Percentiles rank a stretch among this genome's conserved stretches.
These are phyloP conservation scores for Ceratocystis eucalypticola DNA, from an alignment of 2,329 filamentous ascomycete genomes.

Conservation along the genomic window DNA sequence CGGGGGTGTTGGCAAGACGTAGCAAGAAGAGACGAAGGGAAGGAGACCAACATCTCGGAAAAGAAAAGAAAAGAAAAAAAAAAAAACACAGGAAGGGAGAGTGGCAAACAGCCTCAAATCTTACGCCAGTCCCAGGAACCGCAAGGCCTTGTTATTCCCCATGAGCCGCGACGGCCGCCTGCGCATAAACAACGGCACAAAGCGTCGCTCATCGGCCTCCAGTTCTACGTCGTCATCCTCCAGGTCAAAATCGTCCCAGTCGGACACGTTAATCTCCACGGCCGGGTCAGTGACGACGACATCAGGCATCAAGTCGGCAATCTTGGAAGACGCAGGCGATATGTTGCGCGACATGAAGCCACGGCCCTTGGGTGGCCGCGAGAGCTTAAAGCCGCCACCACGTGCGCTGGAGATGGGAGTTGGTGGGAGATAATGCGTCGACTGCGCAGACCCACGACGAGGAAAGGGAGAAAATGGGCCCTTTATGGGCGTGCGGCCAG, in stretches of 20 bases:
- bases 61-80: not conserved
- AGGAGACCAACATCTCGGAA: not conserved
- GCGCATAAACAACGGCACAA: conserved; percentile 38
- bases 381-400: conserved; percentile 14
- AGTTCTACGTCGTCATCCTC: conserved; percentile 20
- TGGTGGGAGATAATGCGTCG: conserved; percentile 6
- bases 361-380: conserved; percentile 16
- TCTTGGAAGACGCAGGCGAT: conserved; percentile 8
- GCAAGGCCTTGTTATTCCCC: conserved; percentile 39
- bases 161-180: conserved; percentile 28
- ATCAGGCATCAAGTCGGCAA: not conserved
- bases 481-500: conserved; percentile 24
- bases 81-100: not conserved
- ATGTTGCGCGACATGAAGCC: conserved; percentile 13
- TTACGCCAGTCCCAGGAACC: conserved; percentile 38
- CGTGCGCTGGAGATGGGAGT: conserved; percentile 11
- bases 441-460: conserved; percentile 14
- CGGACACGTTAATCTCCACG: conserved; percentile 16
- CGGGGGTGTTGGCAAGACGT: not conserved
- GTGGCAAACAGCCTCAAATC: not conserved
- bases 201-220: conserved; percentile 36
- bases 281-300: not conserved
- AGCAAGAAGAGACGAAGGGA: conserved; percentile 10
- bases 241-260: conserved; percentile 14
- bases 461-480: conserved; percentile 26